Evolutionary conservation across 139 green algal species (phyloP), one percentile per base, ranked within the genome.

Genomic region (Chlorokybus atmophyticus): DNA sequence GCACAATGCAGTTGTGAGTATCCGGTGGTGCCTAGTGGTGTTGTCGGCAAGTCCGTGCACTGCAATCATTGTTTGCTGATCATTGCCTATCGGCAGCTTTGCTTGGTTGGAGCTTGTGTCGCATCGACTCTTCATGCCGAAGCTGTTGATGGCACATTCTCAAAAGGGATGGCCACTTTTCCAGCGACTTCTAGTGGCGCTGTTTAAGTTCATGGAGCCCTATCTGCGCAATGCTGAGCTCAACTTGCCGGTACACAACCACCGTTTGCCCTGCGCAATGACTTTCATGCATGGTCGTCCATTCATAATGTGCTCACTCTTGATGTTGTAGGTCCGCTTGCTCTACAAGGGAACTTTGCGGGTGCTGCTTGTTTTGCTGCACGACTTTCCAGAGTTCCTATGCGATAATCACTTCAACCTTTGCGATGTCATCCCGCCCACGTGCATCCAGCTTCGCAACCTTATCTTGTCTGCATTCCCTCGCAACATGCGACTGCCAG

Each of bases 331-430:
- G 61, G 55, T 71, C 17, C 75, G 86, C 42, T 66, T 90, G 65
- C 75, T 97, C 50, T 99, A 98, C 78, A 89, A 86, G 61, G 92
- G 92, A 49, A 87, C 83, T 21, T 72, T 98, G 60, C 79, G 92
- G 10, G 76, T 99, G 68, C 81, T 99, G 66, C 82, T 99, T 70
- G 87, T 98, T 50, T 79, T 98, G 57, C 79, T 99, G 73, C 92
- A 99, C 60, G 92, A 99, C 75, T 95, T 97, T 73, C 92, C 92
- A 4, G 91, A 98, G 80, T 96, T 99, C 75, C 82, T 98, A 56
- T 95, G 89, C 74, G 83, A 96, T 69, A 82, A 94, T 65, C 86
- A 97, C 78, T 85, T 93, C 59, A 70, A 75, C 59, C 83, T 99
- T 27, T 95, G 85, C 73, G 83, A 95, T 68, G 74, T 73, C 60